These are phyloP conservation scores for Torrubiella hemipterigena DNA, from an alignment of 2,329 filamentous ascomycete genomes.

Conservation along the genomic window DNA sequence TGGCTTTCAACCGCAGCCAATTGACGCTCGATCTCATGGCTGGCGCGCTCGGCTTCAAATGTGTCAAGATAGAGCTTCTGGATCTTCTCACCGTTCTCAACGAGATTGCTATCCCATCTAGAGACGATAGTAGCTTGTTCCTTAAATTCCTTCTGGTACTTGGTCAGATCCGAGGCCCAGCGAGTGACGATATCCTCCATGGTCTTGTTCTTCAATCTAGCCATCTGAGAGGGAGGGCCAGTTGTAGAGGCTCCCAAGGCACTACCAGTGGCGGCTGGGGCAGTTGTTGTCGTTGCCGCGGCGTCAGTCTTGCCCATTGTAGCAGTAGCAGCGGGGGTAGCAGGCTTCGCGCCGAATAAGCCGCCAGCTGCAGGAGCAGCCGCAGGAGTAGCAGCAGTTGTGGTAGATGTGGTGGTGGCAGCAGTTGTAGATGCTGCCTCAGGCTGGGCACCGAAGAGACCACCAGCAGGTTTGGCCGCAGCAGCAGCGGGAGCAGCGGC, in stretches of 20 bases:
- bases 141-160: constrained; percentile 96
- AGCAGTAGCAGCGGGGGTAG: constrained; percentile 17
- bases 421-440: constrained; percentile 16
- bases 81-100: constrained; percentile 91
- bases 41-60: constrained; percentile 86
- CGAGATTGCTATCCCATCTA: constrained; percentile 81
- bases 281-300: constrained; percentile 15
- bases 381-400: constrained; percentile 15
- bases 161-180: constrained; percentile 89
- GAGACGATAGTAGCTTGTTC: constrained; percentile 78
- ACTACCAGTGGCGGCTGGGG: constrained; percentile 19
- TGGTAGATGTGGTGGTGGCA: constrained; percentile 8
- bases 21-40: constrained; percentile 87
- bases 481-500: constrained; percentile 14
- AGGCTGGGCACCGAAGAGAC: constrained; percentile 21
- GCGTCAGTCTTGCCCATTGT: constrained; percentile 13
- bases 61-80: constrained; percentile 86
- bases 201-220: constrained; percentile 91
- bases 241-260: constrained; percentile 60
- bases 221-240: constrained; percentile 73
- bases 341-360: constrained; percentile 19
- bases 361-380: constrained; percentile 18
- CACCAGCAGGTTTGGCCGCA: constrained; percentile 9
- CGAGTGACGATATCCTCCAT: constrained; percentile 98
- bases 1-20: constrained; percentile 81